These are phyloP conservation scores for Russula brevipes DNA, from an alignment of 768 basidiomycete species.

Conservation along the genomic window DNA sequence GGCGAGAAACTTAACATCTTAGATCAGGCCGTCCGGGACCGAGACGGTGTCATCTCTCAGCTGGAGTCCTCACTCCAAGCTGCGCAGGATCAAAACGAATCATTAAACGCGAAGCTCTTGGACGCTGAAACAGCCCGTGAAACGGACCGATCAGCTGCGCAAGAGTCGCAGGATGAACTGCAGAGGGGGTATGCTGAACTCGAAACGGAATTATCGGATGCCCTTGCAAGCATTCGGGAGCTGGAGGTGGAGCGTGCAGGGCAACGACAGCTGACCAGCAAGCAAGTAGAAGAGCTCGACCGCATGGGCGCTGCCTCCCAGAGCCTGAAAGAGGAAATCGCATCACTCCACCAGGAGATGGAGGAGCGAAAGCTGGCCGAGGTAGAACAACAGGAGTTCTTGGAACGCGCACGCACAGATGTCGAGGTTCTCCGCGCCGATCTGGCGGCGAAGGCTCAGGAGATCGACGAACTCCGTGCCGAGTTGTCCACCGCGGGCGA, in stretches of 20 bases:
- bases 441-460: constrained; percentile 56
- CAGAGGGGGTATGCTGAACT: constrained; percentile 58
- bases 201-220: constrained; percentile 54
- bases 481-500: constrained; percentile 41
- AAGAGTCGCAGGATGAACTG: constrained; percentile 51
- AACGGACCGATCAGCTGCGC: constrained; percentile 46
- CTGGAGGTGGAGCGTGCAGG: constrained; percentile 63
- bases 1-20: constrained; percentile 57
- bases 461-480: constrained; percentile 55
- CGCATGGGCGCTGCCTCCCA: constrained; percentile 43
- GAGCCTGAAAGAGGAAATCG: constrained; percentile 50
- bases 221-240: constrained; percentile 48
- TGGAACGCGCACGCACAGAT: constrained; percentile 61
- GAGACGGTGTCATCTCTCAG: constrained; percentile 53
- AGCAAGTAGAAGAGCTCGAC: constrained; percentile 54
- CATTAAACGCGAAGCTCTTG: constrained; percentile 41
- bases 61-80: constrained; percentile 59
- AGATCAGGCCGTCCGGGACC: constrained; percentile 47
- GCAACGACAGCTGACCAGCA: constrained; percentile 51
- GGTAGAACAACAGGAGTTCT: constrained; percentile 59
- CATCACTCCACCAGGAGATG: constrained; percentile 48
- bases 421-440: constrained; percentile 65
- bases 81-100: constrained; percentile 45
- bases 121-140: constrained; percentile 45
- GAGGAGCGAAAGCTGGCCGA: constrained; percentile 42